Evolutionary conservation across 1,284 basidiomycete genomes (phyloP), one percentile per base, ranked within the genome.

Genomic region (Ceratobasidium sp.): DNA sequence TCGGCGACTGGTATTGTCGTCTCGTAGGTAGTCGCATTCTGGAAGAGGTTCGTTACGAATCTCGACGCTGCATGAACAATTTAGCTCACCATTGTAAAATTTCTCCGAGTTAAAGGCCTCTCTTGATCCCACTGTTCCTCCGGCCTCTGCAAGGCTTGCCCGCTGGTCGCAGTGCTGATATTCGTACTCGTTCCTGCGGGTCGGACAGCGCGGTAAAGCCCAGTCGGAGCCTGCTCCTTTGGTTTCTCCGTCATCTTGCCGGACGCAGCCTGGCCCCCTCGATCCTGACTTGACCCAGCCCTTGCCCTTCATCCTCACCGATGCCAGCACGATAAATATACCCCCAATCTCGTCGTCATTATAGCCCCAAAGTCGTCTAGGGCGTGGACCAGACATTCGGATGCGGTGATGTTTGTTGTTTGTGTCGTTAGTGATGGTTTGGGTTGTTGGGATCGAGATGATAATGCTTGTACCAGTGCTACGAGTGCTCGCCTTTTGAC

Each of bases 391-490:
- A 2, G 57, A 62, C 13, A 22, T 25, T 51, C 46, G 57, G n/a
- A 2, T 43, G 29, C 25, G 25, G 25, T 29, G 25, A 29, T 29
- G 25, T 29, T 29, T 65, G 62, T 15, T 65, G 62, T 37, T 37
- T 22, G 37, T 57, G 67, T 11, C 40, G 15, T 11, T 57, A n/a
- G 67, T 43, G 54, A 69, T 34, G 65, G 44, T 52, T n/a, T 22
- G 49, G 17, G 19, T 57, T 49, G 25, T 57, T 11, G 37, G 25
- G 29, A 13, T 29, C 51, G 5, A 56, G 32, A 13, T 17, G 7
- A 29, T 56, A 52, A 22, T 69, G 67, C 15, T 69, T 34, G 54
- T 56, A 44, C 67, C 67, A 69, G 37, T 69, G 67, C 22, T 69
- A 17, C 29, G 67, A 69, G 52, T 56, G 67, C 15, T 52, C 67